Percentiles rank a stretch among this genome's conserved stretches.
Conservation (phyloP, 2,329 filamentous ascomycete species). For the Pseudogymnoascus sp. region DNA sequence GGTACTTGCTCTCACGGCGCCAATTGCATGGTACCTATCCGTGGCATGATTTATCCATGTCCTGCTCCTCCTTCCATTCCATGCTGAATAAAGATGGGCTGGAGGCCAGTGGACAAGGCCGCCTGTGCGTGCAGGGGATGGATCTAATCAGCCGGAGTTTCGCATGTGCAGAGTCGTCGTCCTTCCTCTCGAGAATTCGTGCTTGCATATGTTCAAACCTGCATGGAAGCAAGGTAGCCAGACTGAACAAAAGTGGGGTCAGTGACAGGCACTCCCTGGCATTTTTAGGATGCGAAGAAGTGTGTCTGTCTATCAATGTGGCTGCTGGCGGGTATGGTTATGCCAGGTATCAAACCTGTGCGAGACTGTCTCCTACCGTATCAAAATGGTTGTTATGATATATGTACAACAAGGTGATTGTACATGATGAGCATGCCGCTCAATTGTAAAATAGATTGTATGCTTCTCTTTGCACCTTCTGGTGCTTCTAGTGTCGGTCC, state of each 20-base stretch:
- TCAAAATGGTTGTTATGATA: neutral
- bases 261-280: neutral
- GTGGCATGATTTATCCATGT: neutral
- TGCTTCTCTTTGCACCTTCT: neutral
- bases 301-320: neutral
- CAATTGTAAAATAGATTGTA: conserved; percentile 3
- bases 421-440: neutral
- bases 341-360: neutral
- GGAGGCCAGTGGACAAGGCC: neutral
- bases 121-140: conserved; percentile 2
- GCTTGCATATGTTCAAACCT: neutral
- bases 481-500: neutral
- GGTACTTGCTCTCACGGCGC: conserved; percentile 1
- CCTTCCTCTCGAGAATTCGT: neutral
- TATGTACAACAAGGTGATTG: neutral
- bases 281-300: neutral
- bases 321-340: neutral
- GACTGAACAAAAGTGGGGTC: neutral
- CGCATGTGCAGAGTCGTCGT: conserved; percentile 3
- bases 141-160: conserved; percentile 1
- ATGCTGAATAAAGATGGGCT: neutral
- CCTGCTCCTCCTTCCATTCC: neutral
- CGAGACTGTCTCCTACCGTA: neutral
- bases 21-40: neutral
- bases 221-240: neutral